A percentile compares a stretch with the other conserved stretches of the same genome.
Evolutionary conservation across 2,329 filamentous ascomycete genomes (phyloP).

Genomic region (Akanthomyces uredinophilus): DNA sequence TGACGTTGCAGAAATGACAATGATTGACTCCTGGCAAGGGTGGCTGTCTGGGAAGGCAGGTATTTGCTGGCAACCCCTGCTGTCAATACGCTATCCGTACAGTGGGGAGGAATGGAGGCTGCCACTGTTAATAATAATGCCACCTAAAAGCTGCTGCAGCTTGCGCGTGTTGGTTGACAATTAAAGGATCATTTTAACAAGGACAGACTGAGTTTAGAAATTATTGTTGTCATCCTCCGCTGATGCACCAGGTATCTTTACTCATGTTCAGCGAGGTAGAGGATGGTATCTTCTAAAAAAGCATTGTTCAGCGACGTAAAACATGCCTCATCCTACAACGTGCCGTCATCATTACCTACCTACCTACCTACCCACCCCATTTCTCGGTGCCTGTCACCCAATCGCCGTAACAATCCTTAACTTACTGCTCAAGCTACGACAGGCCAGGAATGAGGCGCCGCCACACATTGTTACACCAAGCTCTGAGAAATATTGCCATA

Average conservation of each 20-base stretch:
- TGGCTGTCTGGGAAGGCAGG: not conserved
- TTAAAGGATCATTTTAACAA: not conserved
- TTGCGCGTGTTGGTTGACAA: not conserved
- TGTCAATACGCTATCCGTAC: not conserved
- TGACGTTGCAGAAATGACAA: slow-evolving; percentile 6
- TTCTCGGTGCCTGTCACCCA: not conserved
- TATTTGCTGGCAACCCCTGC: slow-evolving; percentile 1
- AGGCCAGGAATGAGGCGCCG: not conserved
- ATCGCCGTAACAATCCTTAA: too few relatives aligned
- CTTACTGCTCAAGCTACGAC: too few relatives aligned
- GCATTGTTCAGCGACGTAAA: not conserved
- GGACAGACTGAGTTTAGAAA: not conserved
- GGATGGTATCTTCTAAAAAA: too few relatives aligned
- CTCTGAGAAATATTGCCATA: not conserved
- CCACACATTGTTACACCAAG: not conserved
- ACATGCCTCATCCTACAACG: not conserved
- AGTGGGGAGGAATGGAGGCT: slow-evolving; percentile 1
- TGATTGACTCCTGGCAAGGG: slow-evolving; percentile 10
- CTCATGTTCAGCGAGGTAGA: too few relatives aligned
- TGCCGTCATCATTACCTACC: slow-evolving; percentile 15
- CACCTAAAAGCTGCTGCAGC: not conserved
- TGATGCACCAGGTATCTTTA: too few relatives aligned
- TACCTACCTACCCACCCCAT: slow-evolving; percentile 4
- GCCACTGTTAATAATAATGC: not conserved
- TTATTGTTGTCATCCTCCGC: too few relatives aligned